Evolutionary conservation across 2,329 filamentous ascomycete species (phyloP).

Genomic region (Cladosporium sp.): DNA sequence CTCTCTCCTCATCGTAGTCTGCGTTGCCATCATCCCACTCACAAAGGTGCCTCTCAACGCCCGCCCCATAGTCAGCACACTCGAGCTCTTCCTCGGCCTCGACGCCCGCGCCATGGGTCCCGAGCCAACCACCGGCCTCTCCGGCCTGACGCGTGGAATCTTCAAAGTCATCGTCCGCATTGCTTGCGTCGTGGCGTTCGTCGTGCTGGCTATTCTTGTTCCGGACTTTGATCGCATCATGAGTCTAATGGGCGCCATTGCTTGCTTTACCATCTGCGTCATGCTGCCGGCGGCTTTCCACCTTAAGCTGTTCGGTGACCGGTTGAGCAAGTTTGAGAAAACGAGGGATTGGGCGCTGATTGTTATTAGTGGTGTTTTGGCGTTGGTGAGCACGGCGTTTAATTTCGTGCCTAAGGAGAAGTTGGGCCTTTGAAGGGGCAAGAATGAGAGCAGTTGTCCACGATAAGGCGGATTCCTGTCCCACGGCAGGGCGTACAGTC

Average conservation of each 20-base stretch:
- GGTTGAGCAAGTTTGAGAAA: conserved; percentile 62
- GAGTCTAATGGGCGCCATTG: conserved; percentile 80
- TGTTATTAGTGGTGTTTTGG: conserved; percentile 64
- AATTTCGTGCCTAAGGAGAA: conserved; percentile 78
- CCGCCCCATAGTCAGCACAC: conserved; percentile 78
- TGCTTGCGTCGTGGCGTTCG: conserved; percentile 64
- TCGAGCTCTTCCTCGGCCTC: conserved; percentile 76
- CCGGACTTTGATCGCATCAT: conserved; percentile 87
- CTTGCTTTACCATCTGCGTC: conserved; percentile 92
- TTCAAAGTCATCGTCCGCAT: conserved; percentile 62
- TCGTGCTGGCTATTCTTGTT: conserved; percentile 68
- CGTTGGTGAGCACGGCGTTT: conserved; percentile 75
- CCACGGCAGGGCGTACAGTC: not conserved
- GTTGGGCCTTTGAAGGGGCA: conserved; percentile 46
- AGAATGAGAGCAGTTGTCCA: conserved; percentile 54
- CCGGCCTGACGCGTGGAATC: conserved; percentile 54
- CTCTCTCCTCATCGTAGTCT: conserved; percentile 75
- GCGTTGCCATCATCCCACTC: conserved; percentile 87
- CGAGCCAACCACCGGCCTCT: conserved; percentile 47
- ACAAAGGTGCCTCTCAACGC: conserved; percentile 73
- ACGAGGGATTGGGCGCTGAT: conserved; percentile 66
- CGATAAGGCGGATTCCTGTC: not conserved
- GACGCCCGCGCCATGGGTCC: conserved; percentile 53
- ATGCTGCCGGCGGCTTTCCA: conserved; percentile 87
- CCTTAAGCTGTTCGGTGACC: conserved; percentile 76